A percentile compares a stretch with the other conserved stretches of the same genome.
These are phyloP conservation scores for Allium cepa DNA, from an alignment of 106 monocot species.

Conservation along the genomic window DNA sequence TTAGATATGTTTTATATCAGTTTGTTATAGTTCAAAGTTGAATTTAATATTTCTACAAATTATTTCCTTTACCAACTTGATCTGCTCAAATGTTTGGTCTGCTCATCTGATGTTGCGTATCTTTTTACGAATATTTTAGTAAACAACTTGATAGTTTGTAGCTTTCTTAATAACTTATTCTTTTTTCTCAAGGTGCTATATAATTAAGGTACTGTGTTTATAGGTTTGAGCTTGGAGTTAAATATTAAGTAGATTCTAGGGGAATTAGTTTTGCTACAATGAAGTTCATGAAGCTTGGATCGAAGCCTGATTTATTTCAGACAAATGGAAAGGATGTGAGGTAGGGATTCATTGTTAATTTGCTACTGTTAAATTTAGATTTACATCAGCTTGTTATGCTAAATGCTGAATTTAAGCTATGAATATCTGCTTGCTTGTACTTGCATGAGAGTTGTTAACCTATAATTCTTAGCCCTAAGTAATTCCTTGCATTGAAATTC, in stretches of 20 bases:
- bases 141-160: constrained; percentile 8
- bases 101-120: constrained; percentile 3
- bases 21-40: no score
- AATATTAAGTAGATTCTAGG: not conserved
- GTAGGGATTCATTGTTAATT: constrained; percentile 17
- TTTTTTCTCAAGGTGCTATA: not conserved
- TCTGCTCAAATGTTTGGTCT: not conserved
- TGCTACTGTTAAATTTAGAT: no score
- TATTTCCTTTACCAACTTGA: not conserved
- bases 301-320: constrained; percentile 85
- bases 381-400: no score
- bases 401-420: no score
- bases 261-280: constrained; percentile 13
- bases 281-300: constrained; percentile 99
- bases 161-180: constrained; percentile 3
- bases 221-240: not conserved
- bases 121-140: constrained; percentile 5
- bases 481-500: no score
- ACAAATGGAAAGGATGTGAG: constrained; percentile 59
- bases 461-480: no score
- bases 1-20: not conserved
- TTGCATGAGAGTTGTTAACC: no score
- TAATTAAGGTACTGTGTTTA: not conserved
- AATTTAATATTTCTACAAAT: no score
- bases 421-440: no score